Evolutionary conservation across 306 rosid species (phyloP), one percentile per base, ranked within the genome.

Genomic region (Datisca glomerata): DNA sequence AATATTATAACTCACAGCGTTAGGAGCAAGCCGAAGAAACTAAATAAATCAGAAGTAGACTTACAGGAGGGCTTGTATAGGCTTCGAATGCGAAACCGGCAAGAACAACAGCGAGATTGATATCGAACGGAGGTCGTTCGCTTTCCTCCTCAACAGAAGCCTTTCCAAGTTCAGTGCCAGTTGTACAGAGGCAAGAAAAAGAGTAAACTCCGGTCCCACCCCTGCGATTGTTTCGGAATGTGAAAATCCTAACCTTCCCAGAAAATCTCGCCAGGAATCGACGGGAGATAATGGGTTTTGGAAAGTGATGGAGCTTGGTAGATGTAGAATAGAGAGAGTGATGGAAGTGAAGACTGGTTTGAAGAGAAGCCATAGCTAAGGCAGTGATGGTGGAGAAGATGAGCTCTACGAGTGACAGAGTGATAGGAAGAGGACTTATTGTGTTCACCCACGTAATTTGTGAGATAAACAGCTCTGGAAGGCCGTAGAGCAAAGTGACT

Each of bases 71-170:
- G 36, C 59, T 76, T 24, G 82, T 24, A 48, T 87, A 82, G 28
- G 94, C 87, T 55, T 87, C 96, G 50, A 87, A 87, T 1, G 96
- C 89, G 44, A 82, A 87, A 3, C 94, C 96, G 1, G 96, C 96
- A 1, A 87, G 81, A 69, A 87, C 63, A 11, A 87, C 94, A 0
- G 89, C 96, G 29, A 87, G 86, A 51, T 87, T 87, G 57, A 79
- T 79, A 53, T 87, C 96, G 25, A 87, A 87, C 0, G 73, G 73
- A 51, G 85, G 89, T 29, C 76, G 53, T 17, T 66, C 78, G 49
- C 14, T 63, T 24, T 61, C 65, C 20, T 76, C 71, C 33, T 52
- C 59, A 25, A 34, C 7, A 19, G 68, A 4, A 31, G 32, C 21
- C 45, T 31, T 45, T 17, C 53, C 74, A 28, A 81, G 36, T 56